Evolutionary conservation across 495 filamentous ascomycete species (phyloP), one percentile per base, ranked within the genome.

Genomic region (Filosporella fistucella): DNA sequence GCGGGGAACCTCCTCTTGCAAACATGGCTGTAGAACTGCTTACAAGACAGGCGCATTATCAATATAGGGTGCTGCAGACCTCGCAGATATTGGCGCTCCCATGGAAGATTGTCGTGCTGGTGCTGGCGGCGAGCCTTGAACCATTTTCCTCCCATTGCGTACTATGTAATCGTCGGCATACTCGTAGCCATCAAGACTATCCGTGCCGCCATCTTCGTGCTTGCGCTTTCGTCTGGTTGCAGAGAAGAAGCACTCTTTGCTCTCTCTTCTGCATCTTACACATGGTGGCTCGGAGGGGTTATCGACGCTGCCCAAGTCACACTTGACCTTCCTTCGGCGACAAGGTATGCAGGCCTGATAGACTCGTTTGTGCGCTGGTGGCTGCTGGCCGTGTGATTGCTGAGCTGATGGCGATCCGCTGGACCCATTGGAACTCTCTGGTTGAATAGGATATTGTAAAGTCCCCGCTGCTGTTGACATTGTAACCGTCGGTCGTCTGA

Each of bases 181-280:
- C 47, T 80, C 72, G 24, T 59, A 64, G n/a, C 74, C 69, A 28
- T 80, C 75, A 3, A 66, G 48, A 22, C 63, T 62, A 10, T 64
- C 59, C 2, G 84, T 80, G 24, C 61, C 60, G 21, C 76, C 81
- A 47, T 89, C 85, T 39, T 89, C 85, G 41, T 75, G 71, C 70
- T 94, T 94, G 57, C 88, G 77, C 80, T 96, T 97, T 55, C 93
- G 78, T 36, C 91, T 76, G 30, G 91, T 97, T n/a, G 89, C 87
- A 52, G 90, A 95, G 72, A 98, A 97, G 74, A 82, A 91, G 72
- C 93, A 98, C 55, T 95, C 84, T 67, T 95, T 95, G 68, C 82
- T 78, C 69, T 98, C 93, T 49, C 93, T 82, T 20, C 89, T 82
- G 65, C 93, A 98, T 61, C 93, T 81, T 49, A 91, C 87, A 60